A percentile compares a stretch with the other conserved stretches of the same genome.
Conservation (phyloP, 306 rosid species). For the Castanea sativa region DNA sequence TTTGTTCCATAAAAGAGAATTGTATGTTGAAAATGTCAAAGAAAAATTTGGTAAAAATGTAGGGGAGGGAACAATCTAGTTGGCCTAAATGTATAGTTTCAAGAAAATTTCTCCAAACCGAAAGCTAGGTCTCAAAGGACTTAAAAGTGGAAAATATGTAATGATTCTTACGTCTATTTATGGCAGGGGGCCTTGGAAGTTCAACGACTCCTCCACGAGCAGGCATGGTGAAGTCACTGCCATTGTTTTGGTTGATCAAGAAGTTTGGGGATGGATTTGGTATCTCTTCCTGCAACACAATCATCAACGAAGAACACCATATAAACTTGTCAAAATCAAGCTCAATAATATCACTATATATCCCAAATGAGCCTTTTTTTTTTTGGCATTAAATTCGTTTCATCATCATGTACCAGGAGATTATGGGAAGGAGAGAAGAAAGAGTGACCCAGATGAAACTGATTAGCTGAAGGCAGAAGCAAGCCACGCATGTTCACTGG, state of each 20-base stretch:
- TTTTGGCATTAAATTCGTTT: neutral
- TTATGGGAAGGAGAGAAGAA: slow-evolving; percentile 76
- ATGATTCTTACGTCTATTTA: slow-evolving; percentile 73
- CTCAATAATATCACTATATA: neutral
- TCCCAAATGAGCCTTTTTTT: neutral
- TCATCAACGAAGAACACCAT: neutral
- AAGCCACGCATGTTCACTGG: slow-evolving; percentile 90
- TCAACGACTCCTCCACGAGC: slow-evolving; percentile 57
- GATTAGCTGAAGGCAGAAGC: slow-evolving; percentile 80
- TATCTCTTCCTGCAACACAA: slow-evolving; percentile 61
- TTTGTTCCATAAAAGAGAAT: neutral
- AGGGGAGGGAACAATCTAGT: slow-evolving; percentile 5
- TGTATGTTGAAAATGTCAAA: neutral
- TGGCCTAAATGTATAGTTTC: slow-evolving; percentile 1
- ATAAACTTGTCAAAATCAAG: neutral
- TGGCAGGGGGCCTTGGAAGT: slow-evolving; percentile 71
- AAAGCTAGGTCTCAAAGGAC: neutral
- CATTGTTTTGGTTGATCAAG: slow-evolving; percentile 53
- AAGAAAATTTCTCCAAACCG: neutral
- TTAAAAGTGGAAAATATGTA: neutral
- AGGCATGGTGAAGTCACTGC: slow-evolving; percentile 54
- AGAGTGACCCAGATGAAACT: slow-evolving; percentile 84
- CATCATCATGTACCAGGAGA: slow-evolving; percentile 48
- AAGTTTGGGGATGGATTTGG: slow-evolving; percentile 67
- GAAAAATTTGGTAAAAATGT: slow-evolving; percentile 2